Evolutionary conservation across 2,329 filamentous ascomycete genomes (phyloP).

Genomic region (Domatiomyces catenatus): DNA sequence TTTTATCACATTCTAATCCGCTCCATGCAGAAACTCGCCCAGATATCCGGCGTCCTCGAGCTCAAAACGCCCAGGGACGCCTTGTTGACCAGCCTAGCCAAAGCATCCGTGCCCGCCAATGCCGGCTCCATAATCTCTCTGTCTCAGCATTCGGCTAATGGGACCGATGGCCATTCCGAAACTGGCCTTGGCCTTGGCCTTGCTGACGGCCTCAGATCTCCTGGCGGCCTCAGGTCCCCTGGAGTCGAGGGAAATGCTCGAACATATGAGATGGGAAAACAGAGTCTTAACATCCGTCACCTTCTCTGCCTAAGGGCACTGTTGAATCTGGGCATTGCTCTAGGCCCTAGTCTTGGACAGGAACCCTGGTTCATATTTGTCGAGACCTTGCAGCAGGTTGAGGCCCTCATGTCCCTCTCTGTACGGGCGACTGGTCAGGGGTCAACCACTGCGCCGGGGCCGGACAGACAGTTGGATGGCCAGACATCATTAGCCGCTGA

Average conservation of each 20-base stretch:
- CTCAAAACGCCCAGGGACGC: conserved; percentile 79
- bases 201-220: conserved; percentile 4
- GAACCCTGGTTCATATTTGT: conserved; percentile 77
- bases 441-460: conserved; percentile 12
- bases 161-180: not conserved
- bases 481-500: conserved; percentile 58
- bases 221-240: conserved; percentile 1
- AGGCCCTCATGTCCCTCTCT: conserved; percentile 57
- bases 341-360: conserved; percentile 69
- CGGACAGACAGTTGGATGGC: conserved; percentile 17
- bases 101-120: conserved; percentile 80
- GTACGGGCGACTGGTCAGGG: conserved; percentile 13
- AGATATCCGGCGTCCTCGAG: conserved; percentile 78
- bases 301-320: conserved; percentile 77
- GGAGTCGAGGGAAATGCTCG: not conserved
- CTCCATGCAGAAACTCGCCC: conserved; percentile 86
- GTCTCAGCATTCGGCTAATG: not conserved
- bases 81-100: conserved; percentile 83
- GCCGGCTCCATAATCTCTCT: conserved; percentile 17
- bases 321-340: conserved; percentile 85
- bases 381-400: conserved; percentile 82
- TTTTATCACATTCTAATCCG: conserved; percentile 87
- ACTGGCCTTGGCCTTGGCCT: no score
- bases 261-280: conserved; percentile 28
- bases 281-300: conserved; percentile 69